Conservation (phyloP, 441 rosid species). For the Adansonia gregorii region DNA sequence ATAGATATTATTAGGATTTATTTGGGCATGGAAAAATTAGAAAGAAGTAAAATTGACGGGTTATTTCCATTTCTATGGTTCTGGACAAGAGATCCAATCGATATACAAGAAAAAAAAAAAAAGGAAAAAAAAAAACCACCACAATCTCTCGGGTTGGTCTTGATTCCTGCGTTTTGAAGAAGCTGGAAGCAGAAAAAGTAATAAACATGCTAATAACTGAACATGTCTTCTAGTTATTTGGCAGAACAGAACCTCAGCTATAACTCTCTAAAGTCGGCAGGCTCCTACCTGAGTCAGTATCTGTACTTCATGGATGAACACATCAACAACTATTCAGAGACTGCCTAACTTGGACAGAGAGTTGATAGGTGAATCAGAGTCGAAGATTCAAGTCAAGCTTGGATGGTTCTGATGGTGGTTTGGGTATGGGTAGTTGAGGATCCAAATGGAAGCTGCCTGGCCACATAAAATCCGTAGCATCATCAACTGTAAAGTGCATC, state of each 20-base stretch:
- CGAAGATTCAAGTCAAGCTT: conserved; percentile 71
- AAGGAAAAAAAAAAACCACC: not conserved
- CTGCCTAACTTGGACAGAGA: conserved; percentile 27
- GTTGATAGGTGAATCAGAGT: conserved; percentile 43
- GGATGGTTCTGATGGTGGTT: conserved; percentile 43
- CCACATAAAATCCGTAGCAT: conserved; percentile 58
- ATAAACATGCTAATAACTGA: conserved; percentile 9
- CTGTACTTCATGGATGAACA: conserved; percentile 35
- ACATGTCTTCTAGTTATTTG: conserved; percentile 29
- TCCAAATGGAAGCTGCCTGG: conserved; percentile 75
- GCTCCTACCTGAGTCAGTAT: conserved; percentile 35
- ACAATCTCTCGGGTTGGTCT: not conserved
- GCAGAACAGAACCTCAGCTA: conserved; percentile 27
- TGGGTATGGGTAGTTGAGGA: conserved; percentile 36
- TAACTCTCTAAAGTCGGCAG: conserved; percentile 18
- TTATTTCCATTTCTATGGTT: not conserved
- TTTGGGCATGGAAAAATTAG: not conserved
- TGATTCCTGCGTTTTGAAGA: conserved; percentile 8
- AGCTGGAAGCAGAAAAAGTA: conserved; percentile 17
- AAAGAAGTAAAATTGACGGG: not conserved
- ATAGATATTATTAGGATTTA: not conserved
- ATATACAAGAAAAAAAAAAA: not conserved
- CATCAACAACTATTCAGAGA: conserved; percentile 19
- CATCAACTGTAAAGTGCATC: conserved; percentile 46
- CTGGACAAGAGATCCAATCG: not conserved